A percentile compares a stretch with the other conserved stretches of the same genome.
These are phyloP conservation scores for Coelastrella sp. DNA, from an alignment of 139 green algal genomes.

Conservation along the genomic window DNA sequence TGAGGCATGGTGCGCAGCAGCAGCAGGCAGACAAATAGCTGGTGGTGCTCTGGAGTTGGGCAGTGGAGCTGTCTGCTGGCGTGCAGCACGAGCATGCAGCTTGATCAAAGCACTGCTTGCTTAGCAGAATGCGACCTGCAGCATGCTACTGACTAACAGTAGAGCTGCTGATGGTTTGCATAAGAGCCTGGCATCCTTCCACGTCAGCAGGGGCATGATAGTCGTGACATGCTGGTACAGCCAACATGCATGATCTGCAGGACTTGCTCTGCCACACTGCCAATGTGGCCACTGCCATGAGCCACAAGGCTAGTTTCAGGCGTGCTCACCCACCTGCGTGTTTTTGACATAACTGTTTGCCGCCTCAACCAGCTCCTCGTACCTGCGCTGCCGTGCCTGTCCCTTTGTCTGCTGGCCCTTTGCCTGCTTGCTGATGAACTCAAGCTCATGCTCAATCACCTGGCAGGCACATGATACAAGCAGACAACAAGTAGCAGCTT, in stretches of 20 bases:
- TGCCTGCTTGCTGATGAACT: constrained; percentile 51
- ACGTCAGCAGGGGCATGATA: no score
- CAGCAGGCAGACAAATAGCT: not conserved
- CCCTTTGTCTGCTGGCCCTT: constrained; percentile 94
- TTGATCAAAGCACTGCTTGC: no score
- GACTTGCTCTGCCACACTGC: no score
- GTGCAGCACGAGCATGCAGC: no score
- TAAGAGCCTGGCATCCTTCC: no score
- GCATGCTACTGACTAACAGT: no score
- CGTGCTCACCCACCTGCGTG: constrained; percentile 50
- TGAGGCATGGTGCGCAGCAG: not conserved
- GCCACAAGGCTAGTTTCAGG: not conserved
- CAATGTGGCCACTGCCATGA: no score
- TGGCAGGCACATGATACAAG: not conserved
- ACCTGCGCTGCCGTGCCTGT: constrained; percentile 71
- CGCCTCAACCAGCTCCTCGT: constrained; percentile 76
- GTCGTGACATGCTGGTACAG: no score
- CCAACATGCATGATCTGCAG: no score
- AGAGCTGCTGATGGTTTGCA: no score
- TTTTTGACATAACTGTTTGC: constrained; percentile 57
- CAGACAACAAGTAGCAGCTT: not conserved
- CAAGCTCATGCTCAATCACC: constrained; percentile 36
- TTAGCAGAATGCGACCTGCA: no score
- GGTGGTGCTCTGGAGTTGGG: not conserved
- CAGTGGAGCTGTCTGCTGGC: no score